Percentiles rank a stretch among this genome's conserved stretches.
These are phyloP conservation scores for Saturnispora bothae DNA, from an alignment of 805 yeast genomes.

Conservation along the genomic window DNA sequence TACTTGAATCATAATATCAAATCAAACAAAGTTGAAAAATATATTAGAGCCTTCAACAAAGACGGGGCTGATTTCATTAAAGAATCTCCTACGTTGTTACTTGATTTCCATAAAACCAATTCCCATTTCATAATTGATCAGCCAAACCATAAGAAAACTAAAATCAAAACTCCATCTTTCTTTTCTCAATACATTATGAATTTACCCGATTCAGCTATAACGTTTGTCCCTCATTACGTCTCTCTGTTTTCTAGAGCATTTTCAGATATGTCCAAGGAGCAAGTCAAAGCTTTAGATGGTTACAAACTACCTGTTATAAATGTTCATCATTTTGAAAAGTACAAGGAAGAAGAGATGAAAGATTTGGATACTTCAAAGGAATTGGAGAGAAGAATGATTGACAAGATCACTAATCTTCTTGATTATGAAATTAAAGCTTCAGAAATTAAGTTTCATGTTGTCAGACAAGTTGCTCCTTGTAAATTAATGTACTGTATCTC, in stretches of 20 bases:
- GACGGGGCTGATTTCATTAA: conserved; percentile 81
- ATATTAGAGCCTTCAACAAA: conserved; percentile 53
- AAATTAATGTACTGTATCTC: conserved; percentile 92
- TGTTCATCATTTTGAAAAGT: conserved; percentile 89
- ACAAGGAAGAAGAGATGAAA: conserved; percentile 52
- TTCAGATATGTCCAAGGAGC: conserved; percentile 27
- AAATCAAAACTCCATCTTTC: conserved; percentile 25
- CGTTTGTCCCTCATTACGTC: conserved; percentile 64
- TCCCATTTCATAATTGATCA: conserved; percentile 28
- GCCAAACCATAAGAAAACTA: conserved; percentile 7
- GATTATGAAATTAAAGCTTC: conserved; percentile 38
- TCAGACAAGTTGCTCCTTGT: conserved; percentile 92
- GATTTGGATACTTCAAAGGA: conserved; percentile 60
- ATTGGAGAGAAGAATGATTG: conserved; percentile 53
- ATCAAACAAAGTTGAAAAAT: conserved; percentile 48
- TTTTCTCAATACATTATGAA: conserved; percentile 84
- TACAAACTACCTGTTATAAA: conserved; percentile 66
- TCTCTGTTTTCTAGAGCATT: conserved; percentile 50
- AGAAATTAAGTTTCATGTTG: conserved; percentile 59
- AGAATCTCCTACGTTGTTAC: conserved; percentile 42
- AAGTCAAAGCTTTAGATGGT: conserved; percentile 30
- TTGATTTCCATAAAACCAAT: conserved; percentile 34
- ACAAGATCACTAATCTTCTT: conserved; percentile 38
- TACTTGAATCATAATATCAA: conserved; percentile 56
- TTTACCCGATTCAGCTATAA: conserved; percentile 85